Evolutionary conservation across 2,329 filamentous ascomycete genomes (phyloP).

Genomic region (Epichloe coenophiala): DNA sequence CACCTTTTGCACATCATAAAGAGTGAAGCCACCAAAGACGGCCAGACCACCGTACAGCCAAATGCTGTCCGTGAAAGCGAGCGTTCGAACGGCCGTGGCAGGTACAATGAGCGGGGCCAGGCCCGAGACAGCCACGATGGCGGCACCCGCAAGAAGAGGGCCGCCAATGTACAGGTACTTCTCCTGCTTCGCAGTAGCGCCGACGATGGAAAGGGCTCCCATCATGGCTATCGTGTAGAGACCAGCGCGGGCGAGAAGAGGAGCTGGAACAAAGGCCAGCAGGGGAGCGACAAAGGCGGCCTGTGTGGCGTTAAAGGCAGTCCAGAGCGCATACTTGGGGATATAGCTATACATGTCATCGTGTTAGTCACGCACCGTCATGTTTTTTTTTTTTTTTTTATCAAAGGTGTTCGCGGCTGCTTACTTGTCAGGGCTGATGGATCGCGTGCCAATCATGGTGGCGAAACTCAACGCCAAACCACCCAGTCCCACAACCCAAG

Average conservation of each 20-base stretch:
- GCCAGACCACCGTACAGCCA: conserved; percentile 94
- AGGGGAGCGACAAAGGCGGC: conserved; percentile 78
- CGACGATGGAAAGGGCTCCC: conserved; percentile 86
- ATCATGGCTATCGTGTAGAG: conserved; percentile 97
- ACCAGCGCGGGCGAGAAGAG: conserved; percentile 82
- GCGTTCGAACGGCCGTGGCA: conserved; percentile 71
- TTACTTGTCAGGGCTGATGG: conserved; percentile 80
- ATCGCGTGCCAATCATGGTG: conserved; percentile 81
- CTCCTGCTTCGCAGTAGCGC: conserved; percentile 96
- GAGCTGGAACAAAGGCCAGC: conserved; percentile 73
- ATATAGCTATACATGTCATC: conserved; percentile 53
- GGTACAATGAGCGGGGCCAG: conserved; percentile 83
- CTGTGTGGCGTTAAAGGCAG: conserved; percentile 88
- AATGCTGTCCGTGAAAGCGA: conserved; percentile 82
- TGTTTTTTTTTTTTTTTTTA: no score
- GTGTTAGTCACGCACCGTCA: background rate
- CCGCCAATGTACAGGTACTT: conserved; percentile 98
- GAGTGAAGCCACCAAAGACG: conserved; percentile 92
- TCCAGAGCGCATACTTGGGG: conserved; percentile 89
- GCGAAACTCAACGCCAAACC: conserved; percentile 80
- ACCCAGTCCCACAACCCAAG: conserved; percentile 80
- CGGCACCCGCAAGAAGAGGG: conserved; percentile 83
- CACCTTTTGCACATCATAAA: conserved; percentile 96
- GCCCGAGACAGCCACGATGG: conserved; percentile 81
- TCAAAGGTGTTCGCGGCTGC: conserved; percentile 20